Conservation (phyloP, 345 rosid species). For the thale cress (Arabidopsis thaliana) region DNA sequence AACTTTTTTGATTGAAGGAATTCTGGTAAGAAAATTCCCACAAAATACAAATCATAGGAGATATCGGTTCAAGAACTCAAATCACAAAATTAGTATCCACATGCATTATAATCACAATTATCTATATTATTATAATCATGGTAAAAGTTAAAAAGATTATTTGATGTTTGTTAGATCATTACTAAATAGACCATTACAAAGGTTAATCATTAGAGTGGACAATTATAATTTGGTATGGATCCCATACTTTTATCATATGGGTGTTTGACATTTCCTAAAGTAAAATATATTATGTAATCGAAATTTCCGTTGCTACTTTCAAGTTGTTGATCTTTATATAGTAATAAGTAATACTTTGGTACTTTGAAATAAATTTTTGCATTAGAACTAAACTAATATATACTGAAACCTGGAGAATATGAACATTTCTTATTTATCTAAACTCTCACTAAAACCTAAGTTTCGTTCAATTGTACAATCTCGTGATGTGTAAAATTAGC, state of each 20-base stretch:
- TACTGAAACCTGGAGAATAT: background rate
- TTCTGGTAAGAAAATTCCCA: too few relatives aligned
- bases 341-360: background rate
- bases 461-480: background rate
- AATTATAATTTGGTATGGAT: constrained; percentile 13
- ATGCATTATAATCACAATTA: constrained; percentile 4
- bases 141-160: background rate
- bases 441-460: constrained; percentile 4
- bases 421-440: background rate
- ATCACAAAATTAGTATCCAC: background rate
- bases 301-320: background rate
- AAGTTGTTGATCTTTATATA: background rate
- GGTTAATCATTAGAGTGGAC: constrained; percentile 35
- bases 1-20: too few relatives aligned
- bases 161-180: constrained; percentile 14
- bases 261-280: constrained; percentile 34
- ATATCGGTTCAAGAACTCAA: too few relatives aligned
- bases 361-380: background rate
- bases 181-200: constrained; percentile 21
- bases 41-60: too few relatives aligned
- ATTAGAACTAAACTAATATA: background rate
- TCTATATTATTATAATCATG: constrained; percentile 16
- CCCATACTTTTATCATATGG: constrained; percentile 28
- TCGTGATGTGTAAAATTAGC: background rate
- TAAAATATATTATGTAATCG: background rate